Evolutionary conservation across 176 grass and related monocot genomes (phyloP).

Genomic region (Avena insularis): DNA sequence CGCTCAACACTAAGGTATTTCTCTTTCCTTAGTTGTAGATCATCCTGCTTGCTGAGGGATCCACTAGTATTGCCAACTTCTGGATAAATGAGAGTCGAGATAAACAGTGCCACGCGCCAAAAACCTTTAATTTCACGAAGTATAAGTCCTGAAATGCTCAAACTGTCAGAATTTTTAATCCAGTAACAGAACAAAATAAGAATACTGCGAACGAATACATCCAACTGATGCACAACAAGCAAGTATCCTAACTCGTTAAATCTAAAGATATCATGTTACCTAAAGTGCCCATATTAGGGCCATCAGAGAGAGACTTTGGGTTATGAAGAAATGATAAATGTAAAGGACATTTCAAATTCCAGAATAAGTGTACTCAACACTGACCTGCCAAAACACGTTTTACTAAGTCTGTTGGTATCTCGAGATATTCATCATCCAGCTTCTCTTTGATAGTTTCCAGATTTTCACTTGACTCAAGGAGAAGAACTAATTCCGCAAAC

Average conservation of each 20-base stretch:
- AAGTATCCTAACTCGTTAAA: constrained; percentile 19
- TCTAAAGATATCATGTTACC: not conserved
- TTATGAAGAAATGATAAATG: not conserved
- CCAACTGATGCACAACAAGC: not conserved
- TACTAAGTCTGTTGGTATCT: constrained; percentile 62
- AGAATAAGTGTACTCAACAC: constrained; percentile 27
- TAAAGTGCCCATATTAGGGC: not conserved
- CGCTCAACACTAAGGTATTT: constrained; percentile 56
- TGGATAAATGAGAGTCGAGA: constrained; percentile 54
- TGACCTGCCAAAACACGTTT: constrained; percentile 88
- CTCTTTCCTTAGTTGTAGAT: constrained; percentile 55
- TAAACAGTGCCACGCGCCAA: constrained; percentile 79
- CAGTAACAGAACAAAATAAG: not conserved
- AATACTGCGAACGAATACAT: constrained; percentile 1
- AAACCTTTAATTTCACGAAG: constrained; percentile 91
- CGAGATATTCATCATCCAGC: constrained; percentile 81
- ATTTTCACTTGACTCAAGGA: constrained; percentile 64
- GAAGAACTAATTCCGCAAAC: constrained; percentile 65
- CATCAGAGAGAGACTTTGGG: not conserved
- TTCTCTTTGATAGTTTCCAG: constrained; percentile 59
- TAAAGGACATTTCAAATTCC: not conserved
- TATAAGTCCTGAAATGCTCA: constrained; percentile 66
- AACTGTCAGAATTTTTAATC: constrained; percentile 2
- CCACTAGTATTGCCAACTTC: constrained; percentile 40
- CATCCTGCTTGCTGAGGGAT: constrained; percentile 43